A percentile compares a stretch with the other conserved stretches of the same genome.
Conservation (phyloP, 768 basidiomycete species). For the Auricularia cornea region DNA sequence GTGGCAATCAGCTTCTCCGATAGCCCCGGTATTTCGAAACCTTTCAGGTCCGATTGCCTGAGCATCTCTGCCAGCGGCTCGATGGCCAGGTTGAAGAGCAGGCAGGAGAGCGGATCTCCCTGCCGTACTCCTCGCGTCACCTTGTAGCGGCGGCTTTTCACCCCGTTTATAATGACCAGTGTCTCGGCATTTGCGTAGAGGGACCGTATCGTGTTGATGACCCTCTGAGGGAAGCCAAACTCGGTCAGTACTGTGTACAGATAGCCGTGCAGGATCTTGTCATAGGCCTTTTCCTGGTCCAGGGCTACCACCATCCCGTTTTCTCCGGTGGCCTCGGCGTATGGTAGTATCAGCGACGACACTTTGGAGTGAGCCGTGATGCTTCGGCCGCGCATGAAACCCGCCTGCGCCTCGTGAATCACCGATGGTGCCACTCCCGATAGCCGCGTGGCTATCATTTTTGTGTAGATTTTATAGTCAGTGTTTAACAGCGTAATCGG, state of each 20-base stretch:
- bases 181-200: conserved; percentile 5
- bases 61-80: conserved; percentile 9
- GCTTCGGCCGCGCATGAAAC: conserved; percentile 7
- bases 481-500: background rate
- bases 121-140: conserved; percentile 9
- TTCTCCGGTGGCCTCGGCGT: background rate
- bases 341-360: background rate
- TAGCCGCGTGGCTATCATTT: background rate
- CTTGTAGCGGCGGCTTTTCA: background rate
- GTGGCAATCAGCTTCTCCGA: background rate
- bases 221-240: conserved; percentile 1
- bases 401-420: conserved; percentile 8
- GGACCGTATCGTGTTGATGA: background rate
- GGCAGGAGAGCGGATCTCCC: conserved; percentile 12
- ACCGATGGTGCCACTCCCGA: background rate
- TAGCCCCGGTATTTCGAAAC: background rate
- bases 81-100: conserved; percentile 10
- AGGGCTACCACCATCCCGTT: conserved; percentile 6
- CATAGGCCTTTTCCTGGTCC: conserved; percentile 11
- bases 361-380: conserved; percentile 10
- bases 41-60: background rate
- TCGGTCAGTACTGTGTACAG: conserved; percentile 3
- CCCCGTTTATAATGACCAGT: conserved; percentile 1
- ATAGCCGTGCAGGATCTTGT: conserved; percentile 7
- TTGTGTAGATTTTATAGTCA: conserved; percentile 7